These are phyloP conservation scores for Saturnispora mendoncae DNA, from an alignment of 805 yeast genomes.

Conservation along the genomic window DNA sequence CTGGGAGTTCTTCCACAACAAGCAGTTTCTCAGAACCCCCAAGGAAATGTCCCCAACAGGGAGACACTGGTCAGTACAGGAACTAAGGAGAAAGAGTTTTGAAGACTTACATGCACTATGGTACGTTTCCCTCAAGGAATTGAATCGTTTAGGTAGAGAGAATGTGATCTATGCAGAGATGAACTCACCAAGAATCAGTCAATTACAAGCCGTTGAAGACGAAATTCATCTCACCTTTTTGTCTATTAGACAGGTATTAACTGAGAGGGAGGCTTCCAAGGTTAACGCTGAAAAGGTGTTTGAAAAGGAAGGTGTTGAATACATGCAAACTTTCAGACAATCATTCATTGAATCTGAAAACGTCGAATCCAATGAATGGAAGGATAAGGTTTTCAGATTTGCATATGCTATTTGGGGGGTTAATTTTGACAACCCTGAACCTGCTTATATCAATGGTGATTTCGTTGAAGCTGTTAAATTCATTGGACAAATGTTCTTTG, in stretches of 20 bases:
- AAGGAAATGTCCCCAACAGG: conserved; percentile 48
- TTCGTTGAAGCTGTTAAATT: conserved; percentile 60
- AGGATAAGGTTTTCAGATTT: conserved; percentile 65
- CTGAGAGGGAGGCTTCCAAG: conserved; percentile 73
- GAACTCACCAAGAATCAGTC: conserved; percentile 20
- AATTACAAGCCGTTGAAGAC: conserved; percentile 25
- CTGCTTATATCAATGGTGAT: conserved; percentile 47
- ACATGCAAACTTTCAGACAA: conserved; percentile 48
- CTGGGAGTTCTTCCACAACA: conserved; percentile 80
- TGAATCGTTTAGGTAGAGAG: conserved; percentile 74
- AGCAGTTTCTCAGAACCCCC: conserved; percentile 50
- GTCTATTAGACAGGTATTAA: conserved; percentile 76
- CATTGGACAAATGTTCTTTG: conserved; percentile 61
- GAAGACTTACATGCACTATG: conserved; percentile 88
- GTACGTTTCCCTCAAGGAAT: conserved; percentile 78
- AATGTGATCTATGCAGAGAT: conserved; percentile 44
- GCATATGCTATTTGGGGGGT: conserved; percentile 84
- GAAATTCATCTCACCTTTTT: conserved; percentile 55
- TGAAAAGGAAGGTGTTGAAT: conserved; percentile 34
- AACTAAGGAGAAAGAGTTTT: conserved; percentile 81
- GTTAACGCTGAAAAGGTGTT: conserved; percentile 47
- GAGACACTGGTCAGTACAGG: conserved; percentile 81
- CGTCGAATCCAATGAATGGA: conserved; percentile 47
- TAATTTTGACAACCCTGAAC: conserved; percentile 53
- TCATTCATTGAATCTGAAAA: conserved; percentile 48